Percentiles rank a stretch among this genome's conserved stretches.
Evolutionary conservation across 2,329 filamentous ascomycete species (phyloP).

Genomic region (Alternaria longipes): DNA sequence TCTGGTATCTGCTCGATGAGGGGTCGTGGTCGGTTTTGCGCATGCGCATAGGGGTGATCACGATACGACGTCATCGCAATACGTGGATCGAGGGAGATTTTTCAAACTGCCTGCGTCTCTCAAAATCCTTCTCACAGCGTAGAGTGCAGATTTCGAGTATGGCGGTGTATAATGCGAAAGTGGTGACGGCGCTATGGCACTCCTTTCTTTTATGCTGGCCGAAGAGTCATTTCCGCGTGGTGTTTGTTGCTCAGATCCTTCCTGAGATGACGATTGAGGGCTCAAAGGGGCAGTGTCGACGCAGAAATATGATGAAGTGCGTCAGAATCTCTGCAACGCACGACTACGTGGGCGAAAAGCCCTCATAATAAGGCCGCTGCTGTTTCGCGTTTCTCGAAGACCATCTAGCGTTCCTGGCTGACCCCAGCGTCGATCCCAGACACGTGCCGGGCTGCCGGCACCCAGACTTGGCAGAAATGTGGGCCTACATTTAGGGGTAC

Average conservation of each 20-base stretch:
- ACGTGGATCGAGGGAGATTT: neutral
- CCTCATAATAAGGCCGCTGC: slow-evolving; percentile 10
- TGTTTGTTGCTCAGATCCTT: slow-evolving; percentile 1
- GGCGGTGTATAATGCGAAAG: neutral
- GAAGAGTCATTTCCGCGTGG: slow-evolving; percentile 1
- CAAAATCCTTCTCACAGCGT: neutral
- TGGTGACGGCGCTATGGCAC: neutral
- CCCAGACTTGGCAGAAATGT: slow-evolving; percentile 7
- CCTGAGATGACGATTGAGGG: neutral
- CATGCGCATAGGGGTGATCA: slow-evolving; percentile 24
- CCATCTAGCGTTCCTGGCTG: slow-evolving; percentile 8
- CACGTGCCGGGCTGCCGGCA: slow-evolving; percentile 5
- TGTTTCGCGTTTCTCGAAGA: slow-evolving; percentile 13
- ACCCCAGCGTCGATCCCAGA: slow-evolving; percentile 12
- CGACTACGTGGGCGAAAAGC: neutral
- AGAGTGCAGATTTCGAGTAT: neutral
- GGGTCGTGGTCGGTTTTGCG: slow-evolving; percentile 27
- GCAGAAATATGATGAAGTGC: neutral
- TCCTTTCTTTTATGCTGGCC: neutral
- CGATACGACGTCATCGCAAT: slow-evolving; percentile 36
- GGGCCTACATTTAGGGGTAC: neutral
- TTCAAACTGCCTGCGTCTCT: neutral
- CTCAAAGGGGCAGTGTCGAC: neutral
- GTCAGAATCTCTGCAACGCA: neutral
- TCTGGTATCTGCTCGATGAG: slow-evolving; percentile 46